Percentiles rank a stretch among this genome's conserved stretches.
Conservation (phyloP, 1,284 basidiomycete species). For the Ustilago loliicola region DNA sequence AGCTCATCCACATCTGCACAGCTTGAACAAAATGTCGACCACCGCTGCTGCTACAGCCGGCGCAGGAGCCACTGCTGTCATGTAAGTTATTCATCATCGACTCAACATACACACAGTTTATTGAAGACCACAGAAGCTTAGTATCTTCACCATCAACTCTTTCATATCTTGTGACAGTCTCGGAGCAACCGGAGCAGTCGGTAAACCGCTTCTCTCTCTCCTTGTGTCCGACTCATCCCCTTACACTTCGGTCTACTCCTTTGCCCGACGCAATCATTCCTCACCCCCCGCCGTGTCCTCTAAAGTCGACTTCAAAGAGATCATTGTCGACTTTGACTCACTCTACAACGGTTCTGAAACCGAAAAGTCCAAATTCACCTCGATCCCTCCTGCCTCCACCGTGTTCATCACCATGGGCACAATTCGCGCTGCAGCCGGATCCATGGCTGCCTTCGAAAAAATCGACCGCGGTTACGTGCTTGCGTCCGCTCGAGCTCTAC, state of each 20-base stretch:
- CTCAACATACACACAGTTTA: not conserved
- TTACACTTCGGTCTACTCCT: conserved; percentile 76
- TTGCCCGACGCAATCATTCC: conserved; percentile 74
- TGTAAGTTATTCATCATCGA: conserved; percentile 26
- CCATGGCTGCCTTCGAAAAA: conserved; percentile 78
- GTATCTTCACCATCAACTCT: not conserved
- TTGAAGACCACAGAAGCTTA: no score
- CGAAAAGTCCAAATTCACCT: conserved; percentile 38
- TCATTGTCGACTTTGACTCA: conserved; percentile 56
- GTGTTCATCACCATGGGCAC: conserved; percentile 59
- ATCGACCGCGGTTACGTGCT: conserved; percentile 84
- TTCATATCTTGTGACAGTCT: conserved; percentile 11
- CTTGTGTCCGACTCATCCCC: conserved; percentile 31
- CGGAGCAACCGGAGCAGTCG: conserved; percentile 60
- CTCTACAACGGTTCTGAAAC: conserved; percentile 20
- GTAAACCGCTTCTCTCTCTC: conserved; percentile 44
- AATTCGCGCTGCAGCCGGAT: conserved; percentile 74
- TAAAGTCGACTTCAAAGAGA: conserved; percentile 67
- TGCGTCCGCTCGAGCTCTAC: conserved; percentile 78
- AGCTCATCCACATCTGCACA: not conserved
- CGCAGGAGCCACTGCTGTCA: conserved; percentile 27
- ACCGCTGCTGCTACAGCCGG: conserved; percentile 14
- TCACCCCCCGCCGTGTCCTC: conserved; percentile 61
- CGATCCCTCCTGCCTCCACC: conserved; percentile 16
- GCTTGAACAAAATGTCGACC: conserved; percentile 13